phyloP scores from a whole-genome alignment of 805 yeast genomes.

The Ogataea kodamae region DNA sequence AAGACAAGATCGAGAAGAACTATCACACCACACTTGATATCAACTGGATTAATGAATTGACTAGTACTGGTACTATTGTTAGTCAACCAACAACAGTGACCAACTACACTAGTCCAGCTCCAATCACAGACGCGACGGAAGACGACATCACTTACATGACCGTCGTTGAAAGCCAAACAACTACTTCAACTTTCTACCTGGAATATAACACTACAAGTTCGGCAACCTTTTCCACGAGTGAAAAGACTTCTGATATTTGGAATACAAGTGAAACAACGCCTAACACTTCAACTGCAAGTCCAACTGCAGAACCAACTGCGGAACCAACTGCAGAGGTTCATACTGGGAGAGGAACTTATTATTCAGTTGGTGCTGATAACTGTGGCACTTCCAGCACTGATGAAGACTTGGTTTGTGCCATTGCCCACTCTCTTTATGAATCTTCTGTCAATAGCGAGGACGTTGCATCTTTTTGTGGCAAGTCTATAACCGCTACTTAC shows the following conservation, averaged over 20 bases:
- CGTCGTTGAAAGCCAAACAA: conserved; percentile 3
- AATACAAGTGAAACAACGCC: too few species aligned
- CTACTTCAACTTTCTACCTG: conserved; percentile 1
- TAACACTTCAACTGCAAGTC: too few species aligned
- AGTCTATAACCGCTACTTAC: conserved; percentile 43
- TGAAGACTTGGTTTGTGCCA: conserved; percentile 46
- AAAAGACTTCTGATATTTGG: too few species aligned
- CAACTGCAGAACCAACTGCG: too few species aligned
- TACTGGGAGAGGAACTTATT: conserved; percentile 49
- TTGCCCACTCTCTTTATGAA: conserved; percentile 41
- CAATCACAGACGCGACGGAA: conserved; percentile 7
- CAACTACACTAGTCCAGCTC: neutral
- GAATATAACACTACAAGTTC: conserved; percentile 3
- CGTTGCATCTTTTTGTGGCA: conserved; percentile 46
- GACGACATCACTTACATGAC: conserved; percentile 8
- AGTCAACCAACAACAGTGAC: too few species aligned
- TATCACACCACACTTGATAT: conserved; percentile 1
- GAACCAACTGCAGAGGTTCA: conserved; percentile 11
- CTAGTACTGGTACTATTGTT: too few species aligned
- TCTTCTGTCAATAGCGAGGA: conserved; percentile 24
- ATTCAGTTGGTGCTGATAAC: conserved; percentile 44
- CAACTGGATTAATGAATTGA: neutral
- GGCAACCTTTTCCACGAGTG: neutral
- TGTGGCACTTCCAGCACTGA: conserved; percentile 44
- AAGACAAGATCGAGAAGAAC: too few species aligned